A percentile compares a stretch with the other conserved stretches of the same genome.
These are phyloP conservation scores for Cyberlindnera nakhonratchasimensis DNA, from an alignment of 805 yeast genomes.

Conservation along the genomic window DNA sequence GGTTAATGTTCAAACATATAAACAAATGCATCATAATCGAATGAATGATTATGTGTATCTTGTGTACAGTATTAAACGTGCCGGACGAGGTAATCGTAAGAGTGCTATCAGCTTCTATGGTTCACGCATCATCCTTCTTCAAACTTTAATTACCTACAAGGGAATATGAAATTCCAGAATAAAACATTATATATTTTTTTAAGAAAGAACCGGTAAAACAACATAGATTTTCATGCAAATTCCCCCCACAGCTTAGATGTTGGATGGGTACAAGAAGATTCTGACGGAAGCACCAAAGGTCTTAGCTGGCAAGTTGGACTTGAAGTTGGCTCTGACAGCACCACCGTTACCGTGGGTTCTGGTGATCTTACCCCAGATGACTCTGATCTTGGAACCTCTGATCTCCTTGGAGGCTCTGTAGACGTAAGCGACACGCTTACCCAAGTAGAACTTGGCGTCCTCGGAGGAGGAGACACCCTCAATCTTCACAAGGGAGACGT, in stretches of 20 bases:
- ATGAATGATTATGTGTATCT: no score
- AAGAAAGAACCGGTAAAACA: conserved; percentile 18
- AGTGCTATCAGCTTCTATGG: no score
- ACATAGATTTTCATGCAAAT: conserved; percentile 20
- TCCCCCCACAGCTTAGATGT: conserved; percentile 63
- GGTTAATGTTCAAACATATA: no score
- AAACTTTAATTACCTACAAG: background rate
- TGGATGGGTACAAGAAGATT: conserved; percentile 99
- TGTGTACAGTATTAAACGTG: no score
- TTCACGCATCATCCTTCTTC: background rate
- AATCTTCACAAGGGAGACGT: conserved; percentile 92
- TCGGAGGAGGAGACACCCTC: conserved; percentile 91
- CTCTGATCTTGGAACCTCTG: conserved; percentile 99
- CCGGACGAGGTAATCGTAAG: no score
- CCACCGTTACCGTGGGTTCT: conserved; percentile 99
- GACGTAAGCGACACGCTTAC: conserved; percentile 99
- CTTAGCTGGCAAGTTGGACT: conserved; percentile 98
- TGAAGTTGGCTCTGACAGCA: conserved; percentile 98
- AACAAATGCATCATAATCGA: no score
- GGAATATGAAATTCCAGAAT: conserved; percentile 7
- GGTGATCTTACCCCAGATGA: conserved; percentile 99
- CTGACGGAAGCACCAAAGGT: conserved; percentile 99
- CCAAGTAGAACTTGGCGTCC: conserved; percentile 98
- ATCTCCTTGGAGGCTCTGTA: conserved; percentile 98
- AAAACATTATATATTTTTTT: conserved; percentile 21